Base-by-base conservation (phyloP, 495 filamentous ascomycete species). In the Penicillium goetzii region DNA sequence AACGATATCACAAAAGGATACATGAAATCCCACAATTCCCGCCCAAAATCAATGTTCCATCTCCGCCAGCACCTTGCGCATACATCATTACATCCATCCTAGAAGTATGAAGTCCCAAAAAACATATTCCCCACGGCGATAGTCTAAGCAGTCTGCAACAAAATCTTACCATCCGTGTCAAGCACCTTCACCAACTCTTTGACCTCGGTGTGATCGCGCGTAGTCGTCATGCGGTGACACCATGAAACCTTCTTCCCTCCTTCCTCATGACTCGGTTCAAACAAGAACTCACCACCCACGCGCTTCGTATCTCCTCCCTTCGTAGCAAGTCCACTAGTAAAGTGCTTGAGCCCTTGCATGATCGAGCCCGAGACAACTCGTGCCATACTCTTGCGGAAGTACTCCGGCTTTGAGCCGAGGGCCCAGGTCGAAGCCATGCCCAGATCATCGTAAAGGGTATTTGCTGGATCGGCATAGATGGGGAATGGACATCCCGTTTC, bases 201-300 rank as follows among this genome's bases (percentile, higher is more conserved):
- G 0, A 95, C 75, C 80, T 92, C 91, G 1, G 84, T 82, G 68
- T 97, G 93, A 68, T 92, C 91, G 43, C 92, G 72, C 28, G 90
- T 93, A 57, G 84, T 90, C 67, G 78, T 78, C 92, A 97, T 97
- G 3, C 92, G 83, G 75, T 93, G 90, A 68, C 89, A 93, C 92
- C 92, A 96, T 2, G 84, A 85, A 1, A 90, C 84, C 49, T 76
- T 71, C 70, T 87, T 88, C 45, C 84, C 83, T 66, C 83, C 54
- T 9, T 62, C 64, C 0, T 54, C 60, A 1, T 36, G 59, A 30
- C 32, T 52, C 2, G 41, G 74, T 71, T 92, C 90, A 66, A 92
- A 93, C 45, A 96, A 61, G 67, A 96, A 93, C 74, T 97, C 93
- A 0, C 92, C 93, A 3, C 93, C 93, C 23, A 91, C 86, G 75